These are phyloP conservation scores for Cryptococcus depauperatus DNA, from an alignment of 1,284 basidiomycete genomes.

Conservation along the genomic window DNA sequence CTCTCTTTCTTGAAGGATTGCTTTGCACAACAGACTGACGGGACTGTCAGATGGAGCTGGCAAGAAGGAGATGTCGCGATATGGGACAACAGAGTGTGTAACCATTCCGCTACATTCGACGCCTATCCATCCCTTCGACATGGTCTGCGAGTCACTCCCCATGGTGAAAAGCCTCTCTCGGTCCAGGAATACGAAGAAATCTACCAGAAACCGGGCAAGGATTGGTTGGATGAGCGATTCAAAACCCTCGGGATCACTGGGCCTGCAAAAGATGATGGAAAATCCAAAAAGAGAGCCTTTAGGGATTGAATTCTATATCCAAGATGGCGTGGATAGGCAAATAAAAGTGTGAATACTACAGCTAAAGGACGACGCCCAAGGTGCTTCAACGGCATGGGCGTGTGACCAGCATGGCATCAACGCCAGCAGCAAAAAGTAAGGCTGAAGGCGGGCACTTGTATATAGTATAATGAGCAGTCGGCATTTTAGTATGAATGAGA, in stretches of 20 bases:
- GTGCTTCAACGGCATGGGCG: too few relatives aligned
- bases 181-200: slow-evolving; percentile 64
- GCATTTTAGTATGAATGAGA: too few relatives aligned
- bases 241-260: slow-evolving; percentile 30
- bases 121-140: slow-evolving; percentile 53
- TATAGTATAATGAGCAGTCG: too few relatives aligned
- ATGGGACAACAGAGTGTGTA: slow-evolving; percentile 51
- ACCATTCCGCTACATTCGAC: slow-evolving; percentile 58
- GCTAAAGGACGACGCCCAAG: too few relatives aligned
- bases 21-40: slow-evolving; percentile 47
- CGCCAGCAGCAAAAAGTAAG: too few relatives aligned
- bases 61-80: slow-evolving; percentile 40
- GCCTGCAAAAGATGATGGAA: slow-evolving; percentile 32
- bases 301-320: too few relatives aligned
- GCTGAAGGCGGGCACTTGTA: too few relatives aligned
- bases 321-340: too few relatives aligned
- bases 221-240: slow-evolving; percentile 41
- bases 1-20: slow-evolving; percentile 63
- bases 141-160: slow-evolving; percentile 70
- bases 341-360: too few relatives aligned
- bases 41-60: slow-evolving; percentile 36
- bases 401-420: too few relatives aligned
- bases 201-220: slow-evolving; percentile 35
- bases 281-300: slow-evolving; percentile 34
- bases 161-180: slow-evolving; percentile 64